These are phyloP conservation scores for Parasitella parasitica DNA, from an alignment of 371 early-diverging fungal species.

Conservation along the genomic window DNA sequence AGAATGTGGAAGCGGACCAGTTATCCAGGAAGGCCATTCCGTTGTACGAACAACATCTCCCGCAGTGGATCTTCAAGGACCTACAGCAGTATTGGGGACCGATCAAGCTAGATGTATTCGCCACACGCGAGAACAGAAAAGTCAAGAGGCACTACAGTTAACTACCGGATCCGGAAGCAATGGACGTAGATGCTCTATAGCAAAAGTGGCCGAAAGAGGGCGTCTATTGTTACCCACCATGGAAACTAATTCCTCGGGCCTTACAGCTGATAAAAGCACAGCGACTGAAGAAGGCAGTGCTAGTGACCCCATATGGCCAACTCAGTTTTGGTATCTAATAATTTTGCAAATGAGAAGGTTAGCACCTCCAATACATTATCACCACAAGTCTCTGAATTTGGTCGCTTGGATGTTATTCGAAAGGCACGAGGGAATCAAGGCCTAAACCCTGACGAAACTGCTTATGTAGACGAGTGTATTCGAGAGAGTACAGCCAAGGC, in stretches of 20 bases:
- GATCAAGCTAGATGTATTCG: constrained; percentile 14
- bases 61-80: background rate
- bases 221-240: constrained; percentile 6
- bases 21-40: constrained; percentile 9
- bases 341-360: background rate
- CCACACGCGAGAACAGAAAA: constrained; percentile 5
- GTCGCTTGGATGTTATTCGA: constrained; percentile 24
- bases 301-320: constrained; percentile 30
- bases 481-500: constrained; percentile 3
- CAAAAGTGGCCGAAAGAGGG: constrained; percentile 15
- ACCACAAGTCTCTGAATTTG: background rate
- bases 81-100: constrained; percentile 18
- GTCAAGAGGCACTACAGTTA: constrained; percentile 10
- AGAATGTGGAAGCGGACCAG: constrained; percentile 11
- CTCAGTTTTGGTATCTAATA: constrained; percentile 25
- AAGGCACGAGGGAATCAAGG: background rate
- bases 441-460: background rate
- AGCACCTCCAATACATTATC: background rate
- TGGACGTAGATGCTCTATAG: constrained; percentile 2
- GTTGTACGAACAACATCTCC: constrained; percentile 15
- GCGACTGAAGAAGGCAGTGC: background rate
- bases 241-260: constrained; percentile 17
- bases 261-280: constrained; percentile 22
- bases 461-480: background rate
- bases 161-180: background rate